phyloP scores from a whole-genome alignment of 768 basidiomycete genomes.

The Boletus rex-veris region DNA sequence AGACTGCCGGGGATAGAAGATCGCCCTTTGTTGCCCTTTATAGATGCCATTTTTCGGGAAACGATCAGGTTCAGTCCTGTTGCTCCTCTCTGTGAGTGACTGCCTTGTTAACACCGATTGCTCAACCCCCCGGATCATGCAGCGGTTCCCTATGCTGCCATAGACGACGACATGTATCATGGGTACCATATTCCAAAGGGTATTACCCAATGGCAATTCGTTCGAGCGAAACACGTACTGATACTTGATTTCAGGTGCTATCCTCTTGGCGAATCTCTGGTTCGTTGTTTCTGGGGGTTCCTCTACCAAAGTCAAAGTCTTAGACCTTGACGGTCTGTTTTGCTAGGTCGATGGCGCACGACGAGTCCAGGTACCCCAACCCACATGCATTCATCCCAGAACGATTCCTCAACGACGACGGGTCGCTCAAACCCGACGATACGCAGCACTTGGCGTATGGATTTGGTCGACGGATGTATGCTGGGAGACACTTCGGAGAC shows the following conservation, averaged over 20 bases:
- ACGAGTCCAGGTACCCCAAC: neutral
- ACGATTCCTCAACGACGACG: neutral
- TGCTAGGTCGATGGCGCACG: neutral
- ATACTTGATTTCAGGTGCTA: neutral
- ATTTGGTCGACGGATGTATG: neutral
- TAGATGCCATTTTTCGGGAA: neutral
- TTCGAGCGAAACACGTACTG: neutral
- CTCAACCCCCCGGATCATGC: neutral
- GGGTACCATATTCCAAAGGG: constrained; percentile 48
- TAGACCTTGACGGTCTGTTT: too few species aligned
- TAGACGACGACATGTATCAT: constrained; percentile 1
- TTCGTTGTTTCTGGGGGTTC: neutral
- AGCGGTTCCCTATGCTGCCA: neutral
- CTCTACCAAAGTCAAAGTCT: too few species aligned
- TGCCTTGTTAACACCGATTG: too few species aligned
- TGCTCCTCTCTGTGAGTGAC: neutral
- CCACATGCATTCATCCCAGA: neutral
- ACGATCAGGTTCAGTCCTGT: neutral
- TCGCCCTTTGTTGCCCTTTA: neutral
- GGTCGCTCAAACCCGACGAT: too few species aligned
- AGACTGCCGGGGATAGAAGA: neutral
- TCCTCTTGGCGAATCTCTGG: constrained; percentile 7
- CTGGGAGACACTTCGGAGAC: neutral
- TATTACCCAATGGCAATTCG: neutral
- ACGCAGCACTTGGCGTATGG: too few species aligned